Evolutionary conservation across 768 basidiomycete species (phyloP).

Genomic region (Amanita brunnescens): DNA sequence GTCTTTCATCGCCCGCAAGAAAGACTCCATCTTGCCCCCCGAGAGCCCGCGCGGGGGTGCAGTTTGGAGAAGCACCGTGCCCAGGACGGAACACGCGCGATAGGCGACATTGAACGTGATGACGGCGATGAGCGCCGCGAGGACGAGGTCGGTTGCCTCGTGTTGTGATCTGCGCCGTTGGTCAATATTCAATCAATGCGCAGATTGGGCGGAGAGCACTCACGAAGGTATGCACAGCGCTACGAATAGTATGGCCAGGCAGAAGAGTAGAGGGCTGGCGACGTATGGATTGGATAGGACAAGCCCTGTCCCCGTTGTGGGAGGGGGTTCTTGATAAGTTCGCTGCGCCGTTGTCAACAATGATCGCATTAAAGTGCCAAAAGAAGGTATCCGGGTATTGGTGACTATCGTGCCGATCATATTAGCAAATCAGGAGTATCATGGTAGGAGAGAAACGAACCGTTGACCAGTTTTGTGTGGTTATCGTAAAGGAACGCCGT

Average conservation of each 20-base stretch:
- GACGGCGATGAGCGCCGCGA: conserved; percentile 69
- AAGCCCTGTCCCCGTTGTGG: conserved; percentile 25
- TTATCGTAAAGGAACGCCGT: conserved; percentile 55
- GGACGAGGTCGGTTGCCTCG: conserved; percentile 69
- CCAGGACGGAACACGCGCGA: too few species aligned
- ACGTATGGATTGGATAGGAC: too few species aligned
- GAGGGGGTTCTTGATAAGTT: too few species aligned
- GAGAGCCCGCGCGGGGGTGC: conserved; percentile 57
- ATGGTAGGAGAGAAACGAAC: conserved; percentile 29
- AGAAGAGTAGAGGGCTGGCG: conserved; percentile 57
- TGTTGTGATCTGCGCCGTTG: conserved; percentile 39
- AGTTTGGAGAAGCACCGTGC: too few species aligned
- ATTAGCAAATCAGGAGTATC: not conserved
- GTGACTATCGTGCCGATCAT: conserved; percentile 37
- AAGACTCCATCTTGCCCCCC: conserved; percentile 69
- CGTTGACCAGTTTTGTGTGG: conserved; percentile 53
- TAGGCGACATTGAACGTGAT: too few species aligned
- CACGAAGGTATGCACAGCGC: conserved; percentile 41
- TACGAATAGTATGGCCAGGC: conserved; percentile 43
- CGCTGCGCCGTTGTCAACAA: conserved; percentile 25
- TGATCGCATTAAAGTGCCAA: conserved; percentile 37
- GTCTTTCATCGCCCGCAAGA: conserved; percentile 74
- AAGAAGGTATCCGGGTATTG: conserved; percentile 52
- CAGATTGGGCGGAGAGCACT: conserved; percentile 29
- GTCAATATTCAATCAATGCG: not conserved